phyloP scores from a whole-genome alignment of 768 basidiomycete genomes.

The Mrakia blollopis region DNA sequence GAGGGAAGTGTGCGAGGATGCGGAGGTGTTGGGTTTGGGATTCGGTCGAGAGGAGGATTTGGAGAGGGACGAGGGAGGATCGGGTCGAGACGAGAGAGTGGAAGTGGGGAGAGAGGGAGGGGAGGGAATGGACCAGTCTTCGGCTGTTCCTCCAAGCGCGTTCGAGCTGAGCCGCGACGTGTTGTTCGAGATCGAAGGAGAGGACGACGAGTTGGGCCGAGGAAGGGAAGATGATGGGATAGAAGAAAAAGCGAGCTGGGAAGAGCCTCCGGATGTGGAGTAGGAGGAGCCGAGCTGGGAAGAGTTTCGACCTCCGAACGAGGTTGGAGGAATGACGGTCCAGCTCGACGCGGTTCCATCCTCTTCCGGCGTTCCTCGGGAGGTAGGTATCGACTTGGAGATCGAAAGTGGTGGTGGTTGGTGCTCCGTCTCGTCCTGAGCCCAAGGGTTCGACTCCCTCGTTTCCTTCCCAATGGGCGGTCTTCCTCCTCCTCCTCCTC shows the following conservation, averaged over 20 bases:
- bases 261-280: not conserved
- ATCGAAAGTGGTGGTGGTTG: not conserved
- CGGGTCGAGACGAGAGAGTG: not conserved
- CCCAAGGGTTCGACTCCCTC: slow-evolving; percentile 16
- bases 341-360: not conserved
- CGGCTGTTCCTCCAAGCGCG: slow-evolving; percentile 7
- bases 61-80: not conserved
- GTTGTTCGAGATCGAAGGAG: not conserved
- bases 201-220: not conserved
- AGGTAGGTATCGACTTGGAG: not conserved
- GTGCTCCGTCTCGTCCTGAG: not conserved
- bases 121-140: not conserved
- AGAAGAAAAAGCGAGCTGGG: not conserved
- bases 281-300: not conserved
- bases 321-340: not conserved
- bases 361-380: not conserved
- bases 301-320: not conserved
- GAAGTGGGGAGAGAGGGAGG: not conserved
- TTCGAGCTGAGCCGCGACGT: not conserved
- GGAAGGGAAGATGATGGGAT: no score
- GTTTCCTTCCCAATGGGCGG: not conserved
- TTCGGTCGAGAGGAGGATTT: not conserved
- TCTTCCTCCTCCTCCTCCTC: not conserved
- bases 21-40: not conserved
- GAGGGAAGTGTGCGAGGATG: slow-evolving; percentile 6